A percentile compares a stretch with the other conserved stretches of the same genome.
Evolutionary conservation across 768 basidiomycete genomes (phyloP).

Genomic region (Stropharia rugosoannulata): DNA sequence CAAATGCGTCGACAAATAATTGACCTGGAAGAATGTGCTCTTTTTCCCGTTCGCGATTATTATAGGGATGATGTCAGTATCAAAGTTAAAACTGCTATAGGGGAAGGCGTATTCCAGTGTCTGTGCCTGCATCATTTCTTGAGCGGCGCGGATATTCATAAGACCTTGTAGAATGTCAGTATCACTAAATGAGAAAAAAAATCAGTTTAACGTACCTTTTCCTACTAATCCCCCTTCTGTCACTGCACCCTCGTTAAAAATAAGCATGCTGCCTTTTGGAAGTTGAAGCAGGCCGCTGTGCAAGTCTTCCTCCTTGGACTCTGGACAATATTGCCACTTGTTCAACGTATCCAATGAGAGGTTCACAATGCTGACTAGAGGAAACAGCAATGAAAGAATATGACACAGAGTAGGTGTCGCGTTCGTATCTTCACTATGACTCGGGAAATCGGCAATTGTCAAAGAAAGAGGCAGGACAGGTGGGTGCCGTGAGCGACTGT

Average conservation of each 20-base stretch:
- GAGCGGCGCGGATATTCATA: constrained; percentile 59
- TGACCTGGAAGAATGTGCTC: constrained; percentile 73
- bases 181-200: background rate
- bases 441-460: constrained; percentile 62
- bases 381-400: constrained; percentile 58
- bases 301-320: constrained; percentile 69
- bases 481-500: constrained; percentile 65
- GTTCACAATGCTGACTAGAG: constrained; percentile 52
- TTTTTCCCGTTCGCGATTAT: constrained; percentile 62
- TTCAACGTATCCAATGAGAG: constrained; percentile 68
- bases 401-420: constrained; percentile 48
- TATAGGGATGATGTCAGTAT: constrained; percentile 71
- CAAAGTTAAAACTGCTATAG: constrained; percentile 69
- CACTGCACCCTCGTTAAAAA: constrained; percentile 67
- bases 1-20: too few species aligned
- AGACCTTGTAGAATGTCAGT: constrained; percentile 42
- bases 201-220: constrained; percentile 29
- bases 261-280: constrained; percentile 54
- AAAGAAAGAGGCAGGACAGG: constrained; percentile 68
- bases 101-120: constrained; percentile 76
- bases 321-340: constrained; percentile 54
- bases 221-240: constrained; percentile 67
- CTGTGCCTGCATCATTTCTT: constrained; percentile 63
- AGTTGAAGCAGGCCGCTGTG: constrained; percentile 76
- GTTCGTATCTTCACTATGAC: constrained; percentile 26